phyloP scores from a whole-genome alignment of 495 filamentous ascomycete genomes.

The Trichocladium antarcticum region DNA sequence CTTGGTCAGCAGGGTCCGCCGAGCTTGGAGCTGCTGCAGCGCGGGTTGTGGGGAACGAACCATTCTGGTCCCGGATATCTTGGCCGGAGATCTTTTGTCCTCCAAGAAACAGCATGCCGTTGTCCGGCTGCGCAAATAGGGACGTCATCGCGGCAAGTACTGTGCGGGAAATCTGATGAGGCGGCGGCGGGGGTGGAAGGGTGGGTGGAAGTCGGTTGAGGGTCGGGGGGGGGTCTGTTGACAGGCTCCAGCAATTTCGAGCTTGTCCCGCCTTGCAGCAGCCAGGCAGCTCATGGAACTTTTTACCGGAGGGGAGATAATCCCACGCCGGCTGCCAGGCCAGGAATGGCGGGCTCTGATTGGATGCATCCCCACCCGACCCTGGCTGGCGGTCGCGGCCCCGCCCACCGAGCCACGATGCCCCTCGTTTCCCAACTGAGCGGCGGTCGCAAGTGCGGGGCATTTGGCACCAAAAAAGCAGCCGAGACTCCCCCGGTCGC shows the following conservation, averaged over 20 bases:
- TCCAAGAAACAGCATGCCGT: slow-evolving; percentile 84
- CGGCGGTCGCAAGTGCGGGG: slow-evolving; percentile 16
- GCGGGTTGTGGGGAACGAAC: slow-evolving; percentile 39
- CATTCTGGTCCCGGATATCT: slow-evolving; percentile 94
- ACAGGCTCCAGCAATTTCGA: slow-evolving; percentile 25
- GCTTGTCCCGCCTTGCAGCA: slow-evolving; percentile 12
- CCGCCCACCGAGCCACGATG: slow-evolving; percentile 16
- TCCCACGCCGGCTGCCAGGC: slow-evolving; percentile 18
- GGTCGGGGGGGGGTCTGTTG: slow-evolving; percentile 15
- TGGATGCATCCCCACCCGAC: background rate
- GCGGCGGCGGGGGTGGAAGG: background rate
- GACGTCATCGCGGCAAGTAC: slow-evolving; percentile 56
- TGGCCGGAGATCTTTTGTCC: slow-evolving; percentile 89
- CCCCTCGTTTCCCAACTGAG: slow-evolving; percentile 15
- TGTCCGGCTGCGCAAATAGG: slow-evolving; percentile 80
- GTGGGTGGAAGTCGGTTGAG: slow-evolving; percentile 4
- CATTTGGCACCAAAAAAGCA: slow-evolving; percentile 18
- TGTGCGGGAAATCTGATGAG: background rate
- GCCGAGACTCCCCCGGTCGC: slow-evolving; percentile 6
- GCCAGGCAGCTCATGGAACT: slow-evolving; percentile 21
- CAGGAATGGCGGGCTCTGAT: background rate
- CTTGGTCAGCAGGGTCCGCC: slow-evolving; percentile 20
- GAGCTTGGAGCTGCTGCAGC: background rate
- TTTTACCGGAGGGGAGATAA: slow-evolving; percentile 27
- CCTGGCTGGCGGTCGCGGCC: slow-evolving; percentile 3